phyloP scores from a whole-genome alignment of 2,329 filamentous ascomycete species.

The Amauroascus verrucosus region DNA sequence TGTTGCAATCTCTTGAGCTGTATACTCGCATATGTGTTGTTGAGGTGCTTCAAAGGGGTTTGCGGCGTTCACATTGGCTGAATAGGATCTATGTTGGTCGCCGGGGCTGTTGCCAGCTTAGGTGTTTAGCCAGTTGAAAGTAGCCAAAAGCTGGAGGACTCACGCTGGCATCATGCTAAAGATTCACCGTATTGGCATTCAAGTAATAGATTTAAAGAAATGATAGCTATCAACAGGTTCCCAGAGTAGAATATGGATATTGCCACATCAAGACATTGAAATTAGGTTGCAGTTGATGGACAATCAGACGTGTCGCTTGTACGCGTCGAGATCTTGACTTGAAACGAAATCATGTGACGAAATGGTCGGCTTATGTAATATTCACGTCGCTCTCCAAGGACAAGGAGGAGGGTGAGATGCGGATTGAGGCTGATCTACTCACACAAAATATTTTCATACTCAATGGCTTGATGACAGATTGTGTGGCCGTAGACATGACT shows the following conservation, averaged over 20 bases:
- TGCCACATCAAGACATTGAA: not conserved
- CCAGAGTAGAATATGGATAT: not conserved
- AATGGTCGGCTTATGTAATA: not conserved
- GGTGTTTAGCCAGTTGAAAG: not conserved
- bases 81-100: conserved; percentile 50
- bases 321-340: not conserved
- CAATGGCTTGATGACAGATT: no score
- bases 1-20: conserved; percentile 80
- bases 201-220: not conserved
- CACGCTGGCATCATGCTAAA: conserved; percentile 41
- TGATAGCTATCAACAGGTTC: not conserved
- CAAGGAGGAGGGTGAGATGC: not conserved
- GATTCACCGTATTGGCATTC: not conserved
- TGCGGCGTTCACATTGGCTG: conserved; percentile 36
- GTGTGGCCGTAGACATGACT: not conserved
- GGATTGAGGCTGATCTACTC: no score
- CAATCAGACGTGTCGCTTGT: not conserved
- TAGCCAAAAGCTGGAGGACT: no score
- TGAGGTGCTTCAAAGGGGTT: conserved; percentile 75
- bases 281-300: not conserved
- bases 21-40: conserved; percentile 66
- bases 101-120: conserved; percentile 45
- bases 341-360: not conserved
- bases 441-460: no score
- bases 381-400: not conserved